Evolutionary conservation across 2,329 filamentous ascomycete genomes (phyloP), one percentile per base, ranked within the genome.

Genomic region (Lojkania enalia): DNA sequence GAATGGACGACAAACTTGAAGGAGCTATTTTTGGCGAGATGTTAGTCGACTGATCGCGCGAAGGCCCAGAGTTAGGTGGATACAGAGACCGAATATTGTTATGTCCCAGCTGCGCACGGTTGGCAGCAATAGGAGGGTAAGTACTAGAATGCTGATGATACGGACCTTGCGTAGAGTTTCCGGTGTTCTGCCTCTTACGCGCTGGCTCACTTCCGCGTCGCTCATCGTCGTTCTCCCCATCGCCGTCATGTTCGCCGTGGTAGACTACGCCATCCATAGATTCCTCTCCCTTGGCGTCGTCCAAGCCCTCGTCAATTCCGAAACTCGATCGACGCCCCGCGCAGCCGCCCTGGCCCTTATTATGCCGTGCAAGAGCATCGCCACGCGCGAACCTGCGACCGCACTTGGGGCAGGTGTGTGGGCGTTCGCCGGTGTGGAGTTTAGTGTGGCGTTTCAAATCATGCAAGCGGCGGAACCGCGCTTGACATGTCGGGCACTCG

Each of bases 361-460:
- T 95, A 67, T 99, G 94, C 48, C 94, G 84, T 33, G 94, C 94
- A 42, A 99, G 74, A 19, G 94, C 94, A 76, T 99, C 94, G 11
- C 94, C 94, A 54, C 94, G 86, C 33, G 94, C 94, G 72, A 99
- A 99, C 57, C 91, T 89, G 50, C 94, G 84, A 55, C 95, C 90
- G 67, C 94, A 99, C 67, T 95, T 96, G 30, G 88, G 87, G 63
- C 94, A 99, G 7, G 94, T 87, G 61, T 99, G 94, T 11, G 91
- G 91, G 62, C 95, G 86, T 74, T 99, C 94, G 43, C 94, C 94
- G 0, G 92, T 97, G 66, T 99, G 94, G 16, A 99, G 81, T 72
- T 99, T 99, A 54, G 87, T 90, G 68, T 99, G 94, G 30, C 94
- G 84, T 75, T 99, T 99, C 55, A 99, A 74, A 64, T 99, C 94